Base-by-base conservation (phyloP, 768 basidiomycete species). In the Tylopilus balloui region DNA sequence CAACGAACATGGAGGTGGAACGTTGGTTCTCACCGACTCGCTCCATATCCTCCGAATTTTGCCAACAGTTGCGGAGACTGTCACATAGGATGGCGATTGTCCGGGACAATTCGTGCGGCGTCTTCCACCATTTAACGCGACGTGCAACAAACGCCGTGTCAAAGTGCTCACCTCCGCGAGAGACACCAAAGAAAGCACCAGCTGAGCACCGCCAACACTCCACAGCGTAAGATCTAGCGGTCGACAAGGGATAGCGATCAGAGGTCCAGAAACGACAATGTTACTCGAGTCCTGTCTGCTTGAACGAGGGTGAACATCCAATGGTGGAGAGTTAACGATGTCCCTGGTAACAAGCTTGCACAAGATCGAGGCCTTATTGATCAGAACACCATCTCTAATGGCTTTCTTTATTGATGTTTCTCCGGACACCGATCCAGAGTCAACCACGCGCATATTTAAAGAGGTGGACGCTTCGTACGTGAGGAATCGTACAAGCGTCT, bases 31-130 rank as follows among this genome's bases (percentile, higher is more conserved):
- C 57, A 92, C 92, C 81, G 46, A 92, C 69, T 28, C 85, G 75
- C 62, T 95, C 93, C 85, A 94, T 92, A 57, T 96, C 94, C 62
- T 94, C 93, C 29, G 89, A 93, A 59, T 91, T 92, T 59, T 89
- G 81, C 94, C 94, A 97, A 57, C 81, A 88, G 56, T 87, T 84
- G 54, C 80, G 80, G 38, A 96, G 64, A 3, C 86, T 80, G 57
- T 94, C 91, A 9, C 80, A 77, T 19, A 95, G 66, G 23, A 93
- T 79, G 4, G 82, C 72, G 6, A 93, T 66, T 0, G 89, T 77
- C 14, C 84, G 72, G 1, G 86, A 87, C 3, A 95, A 58, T 56
- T 93, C 90, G 52, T 88, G 87, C 0, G 83, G 69, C 0, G 81
- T 89, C 85, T 91, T 56, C 27, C 38, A 24, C 13, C 34, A 19